Percentiles rank a stretch among this genome's conserved stretches.
Conservation (phyloP, 202 grass and related monocot species). For the Carex arenaria region DNA sequence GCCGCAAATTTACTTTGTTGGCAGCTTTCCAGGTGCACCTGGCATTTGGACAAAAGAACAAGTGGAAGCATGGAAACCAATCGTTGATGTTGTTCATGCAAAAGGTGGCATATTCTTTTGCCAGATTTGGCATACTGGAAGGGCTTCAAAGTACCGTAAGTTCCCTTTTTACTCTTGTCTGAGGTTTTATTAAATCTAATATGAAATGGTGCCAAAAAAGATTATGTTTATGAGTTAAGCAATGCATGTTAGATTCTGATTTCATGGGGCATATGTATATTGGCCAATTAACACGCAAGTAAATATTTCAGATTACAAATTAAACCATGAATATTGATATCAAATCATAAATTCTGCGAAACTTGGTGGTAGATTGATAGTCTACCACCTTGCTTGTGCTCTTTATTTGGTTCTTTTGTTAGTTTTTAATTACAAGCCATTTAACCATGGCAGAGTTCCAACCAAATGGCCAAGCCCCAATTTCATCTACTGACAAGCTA, state of each 20-base stretch:
- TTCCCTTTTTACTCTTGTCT: neutral
- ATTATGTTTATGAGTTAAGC: neutral
- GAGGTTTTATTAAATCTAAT: neutral
- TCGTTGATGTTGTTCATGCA: conserved; percentile 42
- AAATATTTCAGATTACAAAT: neutral
- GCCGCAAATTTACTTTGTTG: neutral
- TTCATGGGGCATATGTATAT: neutral
- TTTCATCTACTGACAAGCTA: conserved; percentile 71
- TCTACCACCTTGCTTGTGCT: neutral
- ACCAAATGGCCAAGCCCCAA: conserved; percentile 70
- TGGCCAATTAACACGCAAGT: no score
- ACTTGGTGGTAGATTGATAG: neutral
- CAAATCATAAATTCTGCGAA: neutral
- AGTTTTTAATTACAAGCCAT: neutral
- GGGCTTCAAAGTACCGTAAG: conserved; percentile 27
- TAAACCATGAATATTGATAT: neutral
- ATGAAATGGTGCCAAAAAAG: neutral
- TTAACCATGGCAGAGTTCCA: conserved; percentile 28
- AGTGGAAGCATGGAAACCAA: conserved; percentile 41
- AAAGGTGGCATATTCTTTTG: conserved; percentile 41
- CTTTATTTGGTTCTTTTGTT: conserved; percentile 10
- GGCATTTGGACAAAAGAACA: conserved; percentile 33
- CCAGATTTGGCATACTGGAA: conserved; percentile 44
- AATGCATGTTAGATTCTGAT: neutral
- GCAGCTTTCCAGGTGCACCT: neutral